These are phyloP conservation scores for Kalmanozyma brasiliensis DNA, from an alignment of 1,284 basidiomycete genomes.

Conservation along the genomic window DNA sequence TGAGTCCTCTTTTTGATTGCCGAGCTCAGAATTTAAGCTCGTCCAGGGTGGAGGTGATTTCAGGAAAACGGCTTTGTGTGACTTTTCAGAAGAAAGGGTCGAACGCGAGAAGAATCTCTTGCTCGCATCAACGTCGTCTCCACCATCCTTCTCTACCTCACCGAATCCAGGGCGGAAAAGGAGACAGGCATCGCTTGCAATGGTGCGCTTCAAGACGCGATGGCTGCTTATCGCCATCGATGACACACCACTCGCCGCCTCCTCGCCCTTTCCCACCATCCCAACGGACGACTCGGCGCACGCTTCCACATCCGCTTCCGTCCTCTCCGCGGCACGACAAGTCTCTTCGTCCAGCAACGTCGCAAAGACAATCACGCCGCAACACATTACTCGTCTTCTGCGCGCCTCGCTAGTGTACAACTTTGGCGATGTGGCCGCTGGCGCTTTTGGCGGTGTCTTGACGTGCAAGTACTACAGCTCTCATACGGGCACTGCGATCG, in stretches of 20 bases:
- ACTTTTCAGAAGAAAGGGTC: slow-evolving; percentile 18
- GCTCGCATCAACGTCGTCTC: not conserved
- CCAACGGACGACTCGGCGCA: not conserved
- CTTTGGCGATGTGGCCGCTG: slow-evolving; percentile 52
- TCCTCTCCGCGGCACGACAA: slow-evolving; percentile 13
- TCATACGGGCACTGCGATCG: slow-evolving; percentile 47
- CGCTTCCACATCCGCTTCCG: slow-evolving; percentile 8
- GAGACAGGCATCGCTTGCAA: not conserved
- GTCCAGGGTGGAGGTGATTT: slow-evolving; percentile 26
- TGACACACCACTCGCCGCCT: slow-evolving; percentile 19
- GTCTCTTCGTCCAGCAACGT: not conserved
- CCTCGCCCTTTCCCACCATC: slow-evolving; percentile 10
- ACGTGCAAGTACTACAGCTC: slow-evolving; percentile 52
- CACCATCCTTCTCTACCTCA: not conserved
- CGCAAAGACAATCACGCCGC: slow-evolving; percentile 19
- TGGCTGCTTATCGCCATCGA: slow-evolving; percentile 50
- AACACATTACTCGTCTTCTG: slow-evolving; percentile 37
- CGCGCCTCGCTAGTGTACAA: slow-evolving; percentile 37
- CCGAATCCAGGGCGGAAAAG: no score
- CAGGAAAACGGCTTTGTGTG: slow-evolving; percentile 1
- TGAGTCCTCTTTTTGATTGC: slow-evolving; percentile 17
- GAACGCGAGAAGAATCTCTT: not conserved
- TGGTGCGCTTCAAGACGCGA: slow-evolving; percentile 55
- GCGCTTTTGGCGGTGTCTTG: slow-evolving; percentile 36
- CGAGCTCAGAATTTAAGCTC: slow-evolving; percentile 6